Conservation (phyloP, 306 rosid genomes). For the Rubus parviflorus region DNA sequence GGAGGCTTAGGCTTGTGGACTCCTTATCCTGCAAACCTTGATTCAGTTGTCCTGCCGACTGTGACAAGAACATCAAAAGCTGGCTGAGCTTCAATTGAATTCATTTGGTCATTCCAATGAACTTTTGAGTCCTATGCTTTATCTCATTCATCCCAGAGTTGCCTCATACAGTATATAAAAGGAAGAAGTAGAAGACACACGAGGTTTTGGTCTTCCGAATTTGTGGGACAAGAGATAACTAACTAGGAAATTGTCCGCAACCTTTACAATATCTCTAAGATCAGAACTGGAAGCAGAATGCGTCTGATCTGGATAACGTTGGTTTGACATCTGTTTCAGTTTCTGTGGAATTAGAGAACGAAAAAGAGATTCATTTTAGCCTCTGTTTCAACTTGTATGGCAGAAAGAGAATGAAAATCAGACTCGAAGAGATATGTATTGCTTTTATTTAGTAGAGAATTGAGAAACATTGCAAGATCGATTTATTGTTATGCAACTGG, state of each 20-base stretch:
- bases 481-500: neutral
- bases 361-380: neutral
- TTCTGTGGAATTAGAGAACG: neutral
- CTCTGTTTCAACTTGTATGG: neutral
- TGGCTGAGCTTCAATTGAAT: constrained; percentile 54
- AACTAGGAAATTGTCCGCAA: neutral
- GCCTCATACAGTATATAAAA: neutral
- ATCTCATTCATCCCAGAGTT: constrained; percentile 10
- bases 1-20: constrained; percentile 96
- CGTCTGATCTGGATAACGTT: neutral
- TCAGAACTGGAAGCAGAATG: neutral
- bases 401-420: neutral
- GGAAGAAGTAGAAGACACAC: neutral
- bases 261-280: neutral
- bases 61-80: constrained; percentile 87
- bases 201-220: neutral
- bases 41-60: constrained; percentile 64
- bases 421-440: neutral
- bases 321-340: neutral
- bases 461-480: neutral
- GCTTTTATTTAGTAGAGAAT: neutral
- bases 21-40: constrained; percentile 78
- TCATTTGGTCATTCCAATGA: neutral
- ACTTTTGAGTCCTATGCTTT: constrained; percentile 6
- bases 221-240: neutral